These are phyloP conservation scores for Phytophthora tentaculata DNA, from an alignment of 352 stramenopile genomes.

Conservation along the genomic window DNA sequence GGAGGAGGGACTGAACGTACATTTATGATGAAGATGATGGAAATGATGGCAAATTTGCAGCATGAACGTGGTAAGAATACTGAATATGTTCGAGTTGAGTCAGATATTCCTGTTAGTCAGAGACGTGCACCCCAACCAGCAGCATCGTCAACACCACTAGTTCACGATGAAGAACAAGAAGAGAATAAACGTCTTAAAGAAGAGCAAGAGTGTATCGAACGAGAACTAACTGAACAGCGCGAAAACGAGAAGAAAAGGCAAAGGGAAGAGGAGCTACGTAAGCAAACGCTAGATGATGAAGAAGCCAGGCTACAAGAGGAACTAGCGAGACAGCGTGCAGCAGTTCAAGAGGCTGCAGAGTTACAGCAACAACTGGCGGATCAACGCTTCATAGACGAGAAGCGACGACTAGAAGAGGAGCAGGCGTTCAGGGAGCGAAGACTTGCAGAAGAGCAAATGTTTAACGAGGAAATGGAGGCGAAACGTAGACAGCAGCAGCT, in stretches of 20 bases:
- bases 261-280: constrained; percentile 32
- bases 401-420: constrained; percentile 30
- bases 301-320: constrained; percentile 43
- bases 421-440: constrained; percentile 26
- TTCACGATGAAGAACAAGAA: constrained; percentile 47
- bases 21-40: constrained; percentile 73
- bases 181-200: constrained; percentile 44
- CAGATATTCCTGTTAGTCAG: not conserved
- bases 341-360: constrained; percentile 38
- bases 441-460: constrained; percentile 23
- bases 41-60: constrained; percentile 57
- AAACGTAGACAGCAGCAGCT: constrained; percentile 25
- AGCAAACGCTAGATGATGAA: constrained; percentile 35
- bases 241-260: constrained; percentile 58
- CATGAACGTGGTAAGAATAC: not conserved
- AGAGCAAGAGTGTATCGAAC: constrained; percentile 50
- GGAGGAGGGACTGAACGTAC: constrained; percentile 36
- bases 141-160: not conserved
- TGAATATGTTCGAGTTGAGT: not conserved
- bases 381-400: constrained; percentile 32
- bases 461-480: constrained; percentile 32
- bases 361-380: constrained; percentile 35
- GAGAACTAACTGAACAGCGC: constrained; percentile 54
- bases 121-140: not conserved
- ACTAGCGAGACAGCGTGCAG: constrained; percentile 41